phyloP scores from a whole-genome alignment of 1,139 yeast genomes.

The Yamadazyma membranifaciens region DNA sequence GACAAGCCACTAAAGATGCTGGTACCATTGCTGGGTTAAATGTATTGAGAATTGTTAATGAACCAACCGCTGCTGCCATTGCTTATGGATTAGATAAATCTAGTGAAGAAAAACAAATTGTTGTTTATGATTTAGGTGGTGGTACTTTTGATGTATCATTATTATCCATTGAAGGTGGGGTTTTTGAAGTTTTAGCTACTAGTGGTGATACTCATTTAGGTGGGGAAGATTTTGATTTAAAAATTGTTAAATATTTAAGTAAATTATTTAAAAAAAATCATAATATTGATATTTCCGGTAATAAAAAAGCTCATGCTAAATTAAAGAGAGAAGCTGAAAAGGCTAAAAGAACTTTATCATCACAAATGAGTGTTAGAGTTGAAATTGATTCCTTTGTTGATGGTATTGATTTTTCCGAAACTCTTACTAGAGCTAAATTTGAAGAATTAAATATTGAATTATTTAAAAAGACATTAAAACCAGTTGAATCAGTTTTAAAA shows the following conservation, averaged over 20 bases:
- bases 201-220: slow-evolving; percentile 58
- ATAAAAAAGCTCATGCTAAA: slow-evolving; percentile 80
- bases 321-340: slow-evolving; percentile 95
- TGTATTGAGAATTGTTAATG: slow-evolving; percentile 92
- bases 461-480: slow-evolving; percentile 87
- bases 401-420: slow-evolving; percentile 92
- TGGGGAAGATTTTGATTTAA: slow-evolving; percentile 95
- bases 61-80: slow-evolving; percentile 98
- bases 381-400: slow-evolving; percentile 95
- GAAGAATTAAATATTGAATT: slow-evolving; percentile 88
- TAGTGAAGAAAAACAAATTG: slow-evolving; percentile 47
- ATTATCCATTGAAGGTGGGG: slow-evolving; percentile 52
- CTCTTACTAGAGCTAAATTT: slow-evolving; percentile 91
- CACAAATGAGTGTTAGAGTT: slow-evolving; percentile 85
- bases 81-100: slow-evolving; percentile 95
- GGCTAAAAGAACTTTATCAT: slow-evolving; percentile 92
- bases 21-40: slow-evolving; percentile 96
- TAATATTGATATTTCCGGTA: slow-evolving; percentile 68
- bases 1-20: slow-evolving; percentile 98
- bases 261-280: slow-evolving; percentile 88
- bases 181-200: slow-evolving; percentile 51
- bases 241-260: slow-evolving; percentile 81
- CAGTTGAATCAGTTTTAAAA: slow-evolving; percentile 88
- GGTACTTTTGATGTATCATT: slow-evolving; percentile 55
- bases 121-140: slow-evolving; percentile 55